A percentile compares a stretch with the other conserved stretches of the same genome.
Evolutionary conservation across 2,329 filamentous ascomycete genomes (phyloP).

Genomic region (Colletotrichum liriopes): DNA sequence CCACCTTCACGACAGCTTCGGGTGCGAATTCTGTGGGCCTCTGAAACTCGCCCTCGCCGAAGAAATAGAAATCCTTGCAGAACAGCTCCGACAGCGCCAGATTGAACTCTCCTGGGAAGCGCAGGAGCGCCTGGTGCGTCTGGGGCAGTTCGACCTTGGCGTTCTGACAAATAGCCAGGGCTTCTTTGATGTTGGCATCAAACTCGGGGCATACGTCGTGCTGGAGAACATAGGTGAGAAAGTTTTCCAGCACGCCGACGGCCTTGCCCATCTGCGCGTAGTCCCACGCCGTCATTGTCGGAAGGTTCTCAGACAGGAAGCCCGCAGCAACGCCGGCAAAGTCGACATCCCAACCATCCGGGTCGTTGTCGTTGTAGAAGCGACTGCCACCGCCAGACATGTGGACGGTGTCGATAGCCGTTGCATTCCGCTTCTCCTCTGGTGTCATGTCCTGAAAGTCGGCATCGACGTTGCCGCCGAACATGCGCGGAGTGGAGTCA

Average conservation of each 20-base stretch:
- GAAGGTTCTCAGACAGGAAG: constrained; percentile 75
- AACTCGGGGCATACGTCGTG: constrained; percentile 93
- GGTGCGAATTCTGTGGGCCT: constrained; percentile 60
- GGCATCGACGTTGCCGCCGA: constrained; percentile 73
- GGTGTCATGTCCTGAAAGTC: constrained; percentile 70
- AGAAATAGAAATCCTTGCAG: constrained; percentile 53
- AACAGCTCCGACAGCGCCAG: constrained; percentile 80
- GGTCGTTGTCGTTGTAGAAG: constrained; percentile 67
- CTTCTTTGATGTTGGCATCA: constrained; percentile 74
- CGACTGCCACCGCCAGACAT: constrained; percentile 59
- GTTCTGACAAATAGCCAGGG: constrained; percentile 75
- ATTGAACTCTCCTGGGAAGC: constrained; percentile 86
- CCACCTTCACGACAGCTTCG: constrained; percentile 60
- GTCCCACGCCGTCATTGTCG: constrained; percentile 70
- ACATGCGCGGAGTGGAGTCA: constrained; percentile 70
- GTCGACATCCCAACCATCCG: constrained; percentile 81
- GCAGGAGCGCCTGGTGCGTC: constrained; percentile 64
- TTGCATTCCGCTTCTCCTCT: constrained; percentile 75
- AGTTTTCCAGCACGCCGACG: constrained; percentile 83
- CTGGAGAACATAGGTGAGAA: constrained; percentile 87
- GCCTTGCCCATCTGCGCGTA: constrained; percentile 70
- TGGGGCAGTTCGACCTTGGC: constrained; percentile 78
- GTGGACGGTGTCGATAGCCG: constrained; percentile 74
- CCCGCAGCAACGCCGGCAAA: constrained; percentile 84
- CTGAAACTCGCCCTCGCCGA: constrained; percentile 46